Conservation (phyloP, 441 rosid genomes). For the Euphorbia celastroides region DNA sequence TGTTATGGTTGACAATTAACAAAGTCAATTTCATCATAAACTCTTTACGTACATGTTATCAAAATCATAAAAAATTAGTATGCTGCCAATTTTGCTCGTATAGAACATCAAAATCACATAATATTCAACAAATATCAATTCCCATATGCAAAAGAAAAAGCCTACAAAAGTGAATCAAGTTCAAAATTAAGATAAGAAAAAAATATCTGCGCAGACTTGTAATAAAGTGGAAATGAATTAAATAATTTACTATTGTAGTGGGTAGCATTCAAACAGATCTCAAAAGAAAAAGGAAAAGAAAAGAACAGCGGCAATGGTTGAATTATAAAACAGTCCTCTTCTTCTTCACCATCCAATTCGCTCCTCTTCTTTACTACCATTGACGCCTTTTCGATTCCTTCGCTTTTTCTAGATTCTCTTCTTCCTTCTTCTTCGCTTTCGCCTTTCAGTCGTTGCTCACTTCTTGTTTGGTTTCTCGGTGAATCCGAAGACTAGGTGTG, state of each 20-base stretch:
- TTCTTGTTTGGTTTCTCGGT: conserved; percentile 1
- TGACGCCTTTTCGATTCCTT: conserved; percentile 16
- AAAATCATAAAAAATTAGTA: too few relatives aligned
- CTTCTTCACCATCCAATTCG: conserved; percentile 24
- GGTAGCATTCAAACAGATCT: conserved; percentile 10
- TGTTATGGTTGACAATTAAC: too few relatives aligned
- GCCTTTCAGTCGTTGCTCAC: background rate
- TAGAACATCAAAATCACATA: too few relatives aligned
- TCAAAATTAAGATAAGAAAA: background rate
- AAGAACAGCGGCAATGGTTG: conserved; percentile 23
- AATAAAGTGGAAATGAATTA: background rate
- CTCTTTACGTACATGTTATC: too few relatives aligned
- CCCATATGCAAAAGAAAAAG: too few relatives aligned
- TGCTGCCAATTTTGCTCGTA: too few relatives aligned
- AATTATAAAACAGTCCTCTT: background rate
- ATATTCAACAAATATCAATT: too few relatives aligned
- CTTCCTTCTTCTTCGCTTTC: background rate
- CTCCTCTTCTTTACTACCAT: conserved; percentile 15
- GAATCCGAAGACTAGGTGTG: conserved; percentile 21
- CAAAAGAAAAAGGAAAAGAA: conserved; percentile 24
- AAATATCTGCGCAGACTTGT: background rate
- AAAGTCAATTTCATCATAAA: too few relatives aligned
- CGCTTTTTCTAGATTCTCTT: background rate
- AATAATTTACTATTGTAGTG: background rate
- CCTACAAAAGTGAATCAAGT: too few relatives aligned